These are phyloP conservation scores for Ophiostoma piceae DNA, from an alignment of 2,329 filamentous ascomycete species.

Conservation along the genomic window DNA sequence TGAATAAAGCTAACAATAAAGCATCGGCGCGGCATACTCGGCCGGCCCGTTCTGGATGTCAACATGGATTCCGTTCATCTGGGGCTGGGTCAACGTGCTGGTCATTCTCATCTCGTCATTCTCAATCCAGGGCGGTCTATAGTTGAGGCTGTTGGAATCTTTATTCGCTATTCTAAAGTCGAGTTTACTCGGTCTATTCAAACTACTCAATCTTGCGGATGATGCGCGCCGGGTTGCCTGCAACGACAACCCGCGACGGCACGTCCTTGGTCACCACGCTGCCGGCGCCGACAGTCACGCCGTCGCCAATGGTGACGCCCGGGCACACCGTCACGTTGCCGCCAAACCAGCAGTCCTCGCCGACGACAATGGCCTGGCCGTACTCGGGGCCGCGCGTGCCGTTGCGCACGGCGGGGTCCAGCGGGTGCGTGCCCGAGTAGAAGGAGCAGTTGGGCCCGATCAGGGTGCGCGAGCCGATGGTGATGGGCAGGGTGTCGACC, in stretches of 20 bases:
- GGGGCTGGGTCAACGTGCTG: slow-evolving; percentile 78
- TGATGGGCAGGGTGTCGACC: slow-evolving; percentile 70
- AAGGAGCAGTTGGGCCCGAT: slow-evolving; percentile 74
- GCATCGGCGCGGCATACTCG: slow-evolving; percentile 73
- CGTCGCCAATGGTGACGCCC: slow-evolving; percentile 72
- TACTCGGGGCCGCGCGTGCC: slow-evolving; percentile 69
- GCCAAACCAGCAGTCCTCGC: slow-evolving; percentile 76
- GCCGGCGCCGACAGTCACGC: slow-evolving; percentile 69
- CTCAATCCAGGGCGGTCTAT: slow-evolving; percentile 85
- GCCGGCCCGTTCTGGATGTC: slow-evolving; percentile 85
- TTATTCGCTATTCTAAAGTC: slow-evolving; percentile 25
- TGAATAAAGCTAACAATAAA: slow-evolving; percentile 34
- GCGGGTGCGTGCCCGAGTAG: slow-evolving; percentile 69
- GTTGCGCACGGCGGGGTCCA: slow-evolving; percentile 68
- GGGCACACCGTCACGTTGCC: slow-evolving; percentile 66
- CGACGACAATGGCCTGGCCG: slow-evolving; percentile 68
- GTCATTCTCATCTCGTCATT: slow-evolving; percentile 83
- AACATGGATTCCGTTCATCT: slow-evolving; percentile 87
- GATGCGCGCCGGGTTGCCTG: slow-evolving; percentile 61
- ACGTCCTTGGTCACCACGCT: slow-evolving; percentile 78
- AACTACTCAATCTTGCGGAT: slow-evolving; percentile 39
- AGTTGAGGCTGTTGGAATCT: background rate
- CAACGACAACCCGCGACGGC: slow-evolving; percentile 57
- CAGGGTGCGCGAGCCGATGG: slow-evolving; percentile 70
- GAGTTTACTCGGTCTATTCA: background rate